These are phyloP conservation scores for Talaromyces atroroseus DNA, from an alignment of 2,329 filamentous ascomycete species.

Conservation along the genomic window DNA sequence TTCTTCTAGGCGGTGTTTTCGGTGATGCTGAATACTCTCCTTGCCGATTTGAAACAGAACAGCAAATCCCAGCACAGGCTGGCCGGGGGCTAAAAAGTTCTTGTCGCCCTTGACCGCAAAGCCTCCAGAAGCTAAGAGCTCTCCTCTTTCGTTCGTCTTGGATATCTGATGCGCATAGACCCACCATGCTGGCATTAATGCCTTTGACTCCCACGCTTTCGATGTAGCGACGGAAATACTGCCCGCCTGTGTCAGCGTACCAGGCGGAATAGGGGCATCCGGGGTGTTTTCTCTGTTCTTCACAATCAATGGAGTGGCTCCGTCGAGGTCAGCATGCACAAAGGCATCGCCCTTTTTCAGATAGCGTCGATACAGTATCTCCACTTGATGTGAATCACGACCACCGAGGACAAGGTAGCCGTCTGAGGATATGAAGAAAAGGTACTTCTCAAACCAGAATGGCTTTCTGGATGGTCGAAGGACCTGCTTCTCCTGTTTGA, in stretches of 20 bases:
- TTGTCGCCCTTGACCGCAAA: slow-evolving; percentile 83
- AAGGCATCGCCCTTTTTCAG: slow-evolving; percentile 86
- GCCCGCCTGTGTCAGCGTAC: slow-evolving; percentile 85
- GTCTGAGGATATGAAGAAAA: slow-evolving; percentile 92
- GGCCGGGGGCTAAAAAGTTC: slow-evolving; percentile 82
- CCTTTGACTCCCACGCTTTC: slow-evolving; percentile 92
- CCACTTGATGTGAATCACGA: slow-evolving; percentile 82
- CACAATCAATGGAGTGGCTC: slow-evolving; percentile 78
- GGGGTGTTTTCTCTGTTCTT: slow-evolving; percentile 76
- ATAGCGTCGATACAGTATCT: slow-evolving; percentile 83
- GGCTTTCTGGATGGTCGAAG: slow-evolving; percentile 75
- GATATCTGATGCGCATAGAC: slow-evolving; percentile 84
- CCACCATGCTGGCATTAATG: slow-evolving; percentile 95
- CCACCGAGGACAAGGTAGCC: slow-evolving; percentile 83
- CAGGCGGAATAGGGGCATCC: slow-evolving; percentile 83
- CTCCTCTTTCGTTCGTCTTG: slow-evolving; percentile 73
- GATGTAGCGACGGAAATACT: slow-evolving; percentile 79
- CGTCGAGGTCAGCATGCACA: slow-evolving; percentile 81
- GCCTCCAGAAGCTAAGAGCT: slow-evolving; percentile 69
- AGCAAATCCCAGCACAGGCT: slow-evolving; percentile 79
- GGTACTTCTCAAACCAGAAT: slow-evolving; percentile 96
- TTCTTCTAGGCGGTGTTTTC: slow-evolving; percentile 59
- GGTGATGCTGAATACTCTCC: slow-evolving; percentile 74
- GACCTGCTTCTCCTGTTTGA: slow-evolving; percentile 88
- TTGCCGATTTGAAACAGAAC: slow-evolving; percentile 85